Percentiles rank a stretch among this genome's conserved stretches.
These are phyloP conservation scores for Aspergillus hancockii DNA, from an alignment of 495 filamentous ascomycete genomes.

Conservation along the genomic window DNA sequence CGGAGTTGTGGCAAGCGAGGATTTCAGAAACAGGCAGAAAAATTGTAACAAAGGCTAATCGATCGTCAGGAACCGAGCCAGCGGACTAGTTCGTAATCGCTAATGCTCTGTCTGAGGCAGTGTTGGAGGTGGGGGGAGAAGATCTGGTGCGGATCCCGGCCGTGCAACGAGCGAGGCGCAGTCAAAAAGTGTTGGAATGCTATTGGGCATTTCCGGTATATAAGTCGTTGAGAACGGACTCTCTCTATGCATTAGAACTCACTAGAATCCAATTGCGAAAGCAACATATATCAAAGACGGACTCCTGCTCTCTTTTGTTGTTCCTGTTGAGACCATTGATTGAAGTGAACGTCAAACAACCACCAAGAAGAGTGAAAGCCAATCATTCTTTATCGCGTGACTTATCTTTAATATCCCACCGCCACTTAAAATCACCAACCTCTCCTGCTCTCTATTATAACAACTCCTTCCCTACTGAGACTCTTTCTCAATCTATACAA, in stretches of 20 bases:
- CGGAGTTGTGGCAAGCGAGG: constrained; percentile 9
- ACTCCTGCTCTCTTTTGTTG: neutral
- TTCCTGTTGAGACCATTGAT: neutral
- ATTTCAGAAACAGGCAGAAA: constrained; percentile 3
- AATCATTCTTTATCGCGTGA: neutral
- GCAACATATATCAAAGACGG: neutral
- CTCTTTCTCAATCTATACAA: neutral
- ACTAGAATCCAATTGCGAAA: neutral
- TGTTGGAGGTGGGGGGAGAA: constrained; percentile 5
- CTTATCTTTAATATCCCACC: constrained; percentile 10
- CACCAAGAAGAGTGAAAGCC: neutral
- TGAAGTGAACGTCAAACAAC: too few species aligned
- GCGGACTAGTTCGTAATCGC: constrained; percentile 2
- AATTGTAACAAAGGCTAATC: neutral
- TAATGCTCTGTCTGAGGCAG: constrained; percentile 2
- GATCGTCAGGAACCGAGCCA: constrained; percentile 13
- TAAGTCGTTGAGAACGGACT: neutral
- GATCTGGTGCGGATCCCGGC: neutral
- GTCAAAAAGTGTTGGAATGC: neutral
- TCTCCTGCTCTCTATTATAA: constrained; percentile 19
- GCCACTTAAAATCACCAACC: constrained; percentile 6
- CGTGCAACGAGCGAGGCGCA: constrained; percentile 1
- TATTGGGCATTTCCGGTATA: neutral
- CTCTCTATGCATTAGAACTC: neutral
- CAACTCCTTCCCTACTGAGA: constrained; percentile 6